Conservation (phyloP, 2,329 filamentous ascomycete species). For the Stagonosporopsis chrysanthemi region DNA sequence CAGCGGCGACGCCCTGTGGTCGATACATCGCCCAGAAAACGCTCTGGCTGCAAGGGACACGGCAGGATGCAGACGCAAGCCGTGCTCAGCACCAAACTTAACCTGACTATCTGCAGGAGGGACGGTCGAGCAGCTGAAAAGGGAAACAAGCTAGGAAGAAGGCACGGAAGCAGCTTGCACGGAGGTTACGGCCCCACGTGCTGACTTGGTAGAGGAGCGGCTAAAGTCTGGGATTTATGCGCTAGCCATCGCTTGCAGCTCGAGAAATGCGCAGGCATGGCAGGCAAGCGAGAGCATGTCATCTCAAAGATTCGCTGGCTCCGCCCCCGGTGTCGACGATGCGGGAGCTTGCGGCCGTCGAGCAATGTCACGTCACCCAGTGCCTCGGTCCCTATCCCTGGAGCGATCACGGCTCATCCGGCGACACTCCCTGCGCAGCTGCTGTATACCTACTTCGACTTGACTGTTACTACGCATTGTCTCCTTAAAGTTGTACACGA, state of each 20-base stretch:
- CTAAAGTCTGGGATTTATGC: slow-evolving; percentile 2
- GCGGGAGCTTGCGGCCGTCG: not conserved
- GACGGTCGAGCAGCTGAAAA: slow-evolving; percentile 7
- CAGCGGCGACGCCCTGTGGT: slow-evolving; percentile 1
- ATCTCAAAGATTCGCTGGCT: not conserved
- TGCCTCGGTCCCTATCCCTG: slow-evolving; percentile 1
- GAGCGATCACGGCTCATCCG: slow-evolving; percentile 2
- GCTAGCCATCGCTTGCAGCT: slow-evolving; percentile 1
- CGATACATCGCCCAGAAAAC: not conserved
- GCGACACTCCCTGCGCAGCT: not conserved
- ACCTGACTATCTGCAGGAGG: slow-evolving; percentile 7
- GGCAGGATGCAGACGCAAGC: slow-evolving; percentile 11
- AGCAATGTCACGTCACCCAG: slow-evolving; percentile 2
- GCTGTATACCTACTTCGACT: not conserved
- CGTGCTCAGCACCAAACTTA: slow-evolving; percentile 1
- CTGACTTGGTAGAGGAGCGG: not conserved
- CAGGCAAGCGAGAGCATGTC: slow-evolving; percentile 1
- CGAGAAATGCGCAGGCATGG: not conserved
- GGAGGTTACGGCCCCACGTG: slow-evolving; percentile 12
- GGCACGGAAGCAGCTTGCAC: slow-evolving; percentile 1
- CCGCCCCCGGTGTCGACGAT: not conserved
- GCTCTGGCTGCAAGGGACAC: slow-evolving; percentile 15
- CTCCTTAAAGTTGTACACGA: not conserved
- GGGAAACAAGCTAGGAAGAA: slow-evolving; percentile 5
- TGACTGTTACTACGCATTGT: not conserved